Evolutionary conservation across 129 eudicot species (phyloP), one percentile per base, ranked within the genome.

Genomic region (Flaveria bidentis): DNA sequence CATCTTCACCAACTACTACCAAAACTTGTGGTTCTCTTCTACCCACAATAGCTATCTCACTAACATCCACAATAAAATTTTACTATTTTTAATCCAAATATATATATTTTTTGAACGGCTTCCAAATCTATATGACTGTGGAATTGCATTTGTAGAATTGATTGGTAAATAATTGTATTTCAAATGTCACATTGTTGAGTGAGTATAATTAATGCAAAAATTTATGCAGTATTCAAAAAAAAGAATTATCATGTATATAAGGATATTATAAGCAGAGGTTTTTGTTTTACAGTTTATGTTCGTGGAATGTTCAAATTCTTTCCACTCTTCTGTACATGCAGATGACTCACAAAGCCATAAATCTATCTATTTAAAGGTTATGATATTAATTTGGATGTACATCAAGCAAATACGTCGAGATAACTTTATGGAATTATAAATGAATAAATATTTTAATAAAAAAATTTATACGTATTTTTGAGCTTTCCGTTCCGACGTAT

Each of bases 1-100:
- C 78, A 63, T 25, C 74, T 79, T 63, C 83, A 64, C 83, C 78
- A 79, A 72, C 83, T 72, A 79, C 78, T 64, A 52, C 68, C 50
- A 72, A 23, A 64, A 64, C 78, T 42, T 79, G 74, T 79, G 74
- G 83, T 72, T 79, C 67, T 72, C 72, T 72, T 47, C 69, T 64
- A 72, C 41, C 74, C 18, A 60, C 72, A 77, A 39, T 57, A 69
- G 17, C 56, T 45, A 20, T 42, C 3, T 46, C 9, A 23, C 42
- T 10, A 25, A 44, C 60, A 55, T 61, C 61, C 60, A 68, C 60
- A 58, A 22, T 57, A 55, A 55, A 68, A 25, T 22, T 20, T 25
- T 12, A 10, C 9, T 61, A 6, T 26, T 36, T 36, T 36, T 36
- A 33, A 44, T 3, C 14, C 6, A 11, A 22, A 11, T 9, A 20